These are phyloP conservation scores for Colletotrichum melonis DNA, from an alignment of 2,329 filamentous ascomycete species.

Conservation along the genomic window DNA sequence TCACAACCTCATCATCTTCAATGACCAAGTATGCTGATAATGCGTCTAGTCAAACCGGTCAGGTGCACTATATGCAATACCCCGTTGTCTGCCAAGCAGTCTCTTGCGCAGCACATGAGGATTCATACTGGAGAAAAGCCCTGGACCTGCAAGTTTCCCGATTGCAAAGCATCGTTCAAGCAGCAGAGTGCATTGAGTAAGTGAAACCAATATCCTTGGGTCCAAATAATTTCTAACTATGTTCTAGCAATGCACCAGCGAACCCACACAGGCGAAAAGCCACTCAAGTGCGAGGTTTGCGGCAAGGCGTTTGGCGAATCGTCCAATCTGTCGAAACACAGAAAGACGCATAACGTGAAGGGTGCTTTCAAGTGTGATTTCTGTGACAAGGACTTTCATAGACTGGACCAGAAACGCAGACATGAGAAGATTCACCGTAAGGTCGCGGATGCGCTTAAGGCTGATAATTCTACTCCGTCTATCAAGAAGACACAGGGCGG, in stretches of 20 bases:
- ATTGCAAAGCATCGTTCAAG: conserved; percentile 70
- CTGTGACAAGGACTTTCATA: conserved; percentile 68
- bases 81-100: conserved; percentile 74
- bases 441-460: conserved; percentile 37
- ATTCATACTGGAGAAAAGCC: conserved; percentile 76
- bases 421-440: conserved; percentile 55
- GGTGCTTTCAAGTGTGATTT: conserved; percentile 63
- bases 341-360: conserved; percentile 68
- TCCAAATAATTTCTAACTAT: not conserved
- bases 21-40: conserved; percentile 40
- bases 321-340: conserved; percentile 74
- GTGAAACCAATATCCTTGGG: conserved; percentile 39
- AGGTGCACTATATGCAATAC: conserved; percentile 66
- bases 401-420: conserved; percentile 70
- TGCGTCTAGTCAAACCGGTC: conserved; percentile 67
- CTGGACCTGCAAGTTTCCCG: conserved; percentile 63
- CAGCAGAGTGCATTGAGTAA: conserved; percentile 75
- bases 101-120: conserved; percentile 74
- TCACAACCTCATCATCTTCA: conserved; percentile 28
- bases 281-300: conserved; percentile 68
- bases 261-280: conserved; percentile 74
- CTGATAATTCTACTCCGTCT: not conserved
- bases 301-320: conserved; percentile 72
- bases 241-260: conserved; percentile 72
- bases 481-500: not conserved